Conservation (phyloP, 495 filamentous ascomycete species). For the Durotheca rogersii region DNA sequence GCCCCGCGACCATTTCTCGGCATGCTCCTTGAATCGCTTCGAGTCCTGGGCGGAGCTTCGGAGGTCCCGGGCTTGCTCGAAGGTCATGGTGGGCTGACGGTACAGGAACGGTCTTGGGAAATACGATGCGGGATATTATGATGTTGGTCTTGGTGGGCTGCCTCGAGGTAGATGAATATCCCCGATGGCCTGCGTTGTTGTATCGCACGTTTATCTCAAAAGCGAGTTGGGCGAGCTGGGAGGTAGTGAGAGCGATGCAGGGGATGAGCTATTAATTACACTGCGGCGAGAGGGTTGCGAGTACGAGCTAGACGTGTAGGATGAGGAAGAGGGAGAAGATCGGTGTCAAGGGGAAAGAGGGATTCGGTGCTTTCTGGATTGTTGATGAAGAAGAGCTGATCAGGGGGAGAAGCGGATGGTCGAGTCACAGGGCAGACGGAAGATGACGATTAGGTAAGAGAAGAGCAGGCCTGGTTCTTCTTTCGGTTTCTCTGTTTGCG, state of each 20-base stretch:
- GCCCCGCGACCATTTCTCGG: conserved; percentile 45
- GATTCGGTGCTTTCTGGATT: conserved; percentile 26
- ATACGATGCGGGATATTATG: conserved; percentile 1
- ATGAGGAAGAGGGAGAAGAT: conserved; percentile 8
- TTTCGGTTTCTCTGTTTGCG: conserved; percentile 24
- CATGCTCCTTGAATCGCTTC: conserved; percentile 47
- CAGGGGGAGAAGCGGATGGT: conserved; percentile 8
- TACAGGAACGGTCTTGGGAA: background rate
- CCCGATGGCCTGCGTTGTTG: background rate
- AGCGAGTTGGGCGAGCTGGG: background rate
- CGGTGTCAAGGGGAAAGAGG: conserved; percentile 7
- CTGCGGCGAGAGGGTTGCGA: conserved; percentile 1
- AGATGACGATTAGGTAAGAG: conserved; percentile 34
- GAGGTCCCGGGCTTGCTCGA: conserved; percentile 43
- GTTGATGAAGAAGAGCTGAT: conserved; percentile 13
- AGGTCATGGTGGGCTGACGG: conserved; percentile 29
- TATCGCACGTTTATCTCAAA: background rate
- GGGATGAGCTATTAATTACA: conserved; percentile 9
- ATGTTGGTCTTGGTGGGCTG: background rate
- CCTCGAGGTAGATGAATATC: conserved; percentile 3
- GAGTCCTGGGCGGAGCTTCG: conserved; percentile 44
- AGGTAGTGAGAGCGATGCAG: conserved; percentile 4
- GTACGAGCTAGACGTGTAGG: conserved; percentile 1
- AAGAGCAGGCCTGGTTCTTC: conserved; percentile 26
- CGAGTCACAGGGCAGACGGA: conserved; percentile 21